Base-by-base conservation (phyloP, 2,329 filamentous ascomycete species). In the Pestalotiopsis fici region DNA sequence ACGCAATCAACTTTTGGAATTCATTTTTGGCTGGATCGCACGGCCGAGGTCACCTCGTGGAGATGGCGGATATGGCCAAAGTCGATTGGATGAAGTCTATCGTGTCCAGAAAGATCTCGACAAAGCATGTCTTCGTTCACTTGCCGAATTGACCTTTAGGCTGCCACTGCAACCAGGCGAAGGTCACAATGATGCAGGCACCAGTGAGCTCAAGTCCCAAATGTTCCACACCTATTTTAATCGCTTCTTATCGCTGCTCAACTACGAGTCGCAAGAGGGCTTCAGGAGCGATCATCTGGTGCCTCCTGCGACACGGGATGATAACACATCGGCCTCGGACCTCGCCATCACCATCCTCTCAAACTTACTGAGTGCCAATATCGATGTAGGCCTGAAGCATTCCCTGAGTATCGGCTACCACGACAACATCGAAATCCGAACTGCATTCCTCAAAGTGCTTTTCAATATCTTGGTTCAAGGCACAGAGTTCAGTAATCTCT, bases 151-250 rank as follows among this genome's bases (percentile, higher is more conserved):
- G 28, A 91, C 90, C 0, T 91, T 88, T 74, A 87, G 90, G 12
- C 80, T 92, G 4, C 90, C 90, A 18, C 79, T 92, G 15, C 90
- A 92, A 70, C 88, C 90, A 1, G 85, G 85, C 1, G 90, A 92
- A 64, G 87, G 87, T 4, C 88, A 90, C 70, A 88, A 84, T 13
- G 90, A 92, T 77, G 89, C 87, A 1, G 87, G 89, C 57, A 89
- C 87, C 65, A 91, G 88, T 70, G 90, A 91, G 76, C 83, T 90
- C 64, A 92, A 92, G 74, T 90, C 88, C 0, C 87, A 91, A 72
- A 89, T 92, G 86, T 92, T 92, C 73, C 88, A 91, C 69, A 88
- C 86, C 6, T 92, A 92, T 75, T 92, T 92, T 78, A 91, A 90
- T 69, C 83, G 89, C 7, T 92, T 92, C 73, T 80, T 92, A 23